Percentiles rank a stretch among this genome's conserved stretches.
Conservation (phyloP, 1,284 basidiomycete genomes). For the Pyrrhoderma noxium region DNA sequence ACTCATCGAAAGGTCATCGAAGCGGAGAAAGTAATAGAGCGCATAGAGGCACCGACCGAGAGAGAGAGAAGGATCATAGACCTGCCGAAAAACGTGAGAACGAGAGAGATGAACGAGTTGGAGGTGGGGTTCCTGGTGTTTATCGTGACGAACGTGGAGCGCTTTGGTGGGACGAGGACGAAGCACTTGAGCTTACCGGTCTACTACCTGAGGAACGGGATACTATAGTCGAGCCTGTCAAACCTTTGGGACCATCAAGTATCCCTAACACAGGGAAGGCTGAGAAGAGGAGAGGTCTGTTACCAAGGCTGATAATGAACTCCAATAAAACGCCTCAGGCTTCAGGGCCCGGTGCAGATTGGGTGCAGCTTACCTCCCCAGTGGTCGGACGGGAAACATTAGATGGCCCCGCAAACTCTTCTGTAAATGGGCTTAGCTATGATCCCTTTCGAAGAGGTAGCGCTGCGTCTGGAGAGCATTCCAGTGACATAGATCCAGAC, state of each 20-base stretch:
- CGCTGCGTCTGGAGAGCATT: constrained; percentile 2
- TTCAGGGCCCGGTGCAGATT: no score
- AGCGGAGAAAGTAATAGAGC: not conserved
- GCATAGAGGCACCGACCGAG: not conserved
- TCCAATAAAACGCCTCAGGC: constrained; percentile 2
- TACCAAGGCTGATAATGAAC: constrained; percentile 9
- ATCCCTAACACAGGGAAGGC: constrained; percentile 1
- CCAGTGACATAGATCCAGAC: constrained; percentile 1
- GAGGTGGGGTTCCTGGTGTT: constrained; percentile 39
- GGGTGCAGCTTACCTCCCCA: no score
- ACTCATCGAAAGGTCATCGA: not conserved
- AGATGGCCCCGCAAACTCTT: no score
- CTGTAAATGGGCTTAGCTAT: not conserved
- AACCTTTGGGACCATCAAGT: no score
- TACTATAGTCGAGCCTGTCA: not conserved
- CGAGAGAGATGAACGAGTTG: constrained; percentile 1
- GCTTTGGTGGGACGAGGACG: constrained; percentile 65
- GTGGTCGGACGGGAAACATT: no score
- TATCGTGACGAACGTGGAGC: constrained; percentile 53
- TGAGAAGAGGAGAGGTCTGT: constrained; percentile 10
- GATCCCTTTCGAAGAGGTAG: constrained; percentile 7
- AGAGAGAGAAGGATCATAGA: not conserved
- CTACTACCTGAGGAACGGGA: constrained; percentile 26
- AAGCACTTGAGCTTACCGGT: constrained; percentile 58
- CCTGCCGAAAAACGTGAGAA: not conserved